These are phyloP conservation scores for Pleurotus pulmonarius DNA, from an alignment of 768 basidiomycete genomes.

Conservation along the genomic window DNA sequence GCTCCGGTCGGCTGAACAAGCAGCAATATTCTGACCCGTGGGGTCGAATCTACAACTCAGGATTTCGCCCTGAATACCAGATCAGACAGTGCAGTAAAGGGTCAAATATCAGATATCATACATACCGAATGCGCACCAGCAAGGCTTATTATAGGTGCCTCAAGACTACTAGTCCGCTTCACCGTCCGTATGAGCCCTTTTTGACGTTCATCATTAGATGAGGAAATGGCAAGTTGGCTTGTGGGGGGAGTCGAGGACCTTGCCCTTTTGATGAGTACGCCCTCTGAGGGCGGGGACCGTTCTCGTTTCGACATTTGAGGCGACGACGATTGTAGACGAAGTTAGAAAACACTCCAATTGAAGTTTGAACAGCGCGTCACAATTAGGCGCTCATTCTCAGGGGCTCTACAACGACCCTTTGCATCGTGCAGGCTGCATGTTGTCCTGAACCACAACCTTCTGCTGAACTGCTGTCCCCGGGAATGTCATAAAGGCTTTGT, in stretches of 20 bases:
- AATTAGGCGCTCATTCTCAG: too few relatives aligned
- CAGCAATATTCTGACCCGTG: slow-evolving; percentile 90
- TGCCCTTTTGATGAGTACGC: slow-evolving; percentile 63
- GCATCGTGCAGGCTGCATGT: too few relatives aligned
- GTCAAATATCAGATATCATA: slow-evolving; percentile 10
- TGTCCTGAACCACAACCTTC: too few relatives aligned
- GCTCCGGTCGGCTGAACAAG: slow-evolving; percentile 84
- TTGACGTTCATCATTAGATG: slow-evolving; percentile 64
- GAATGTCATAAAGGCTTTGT: too few relatives aligned
- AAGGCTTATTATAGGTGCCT: slow-evolving; percentile 92
- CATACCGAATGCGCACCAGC: slow-evolving; percentile 83
- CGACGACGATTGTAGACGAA: background rate
- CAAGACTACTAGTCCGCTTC: slow-evolving; percentile 88
- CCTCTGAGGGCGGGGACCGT: slow-evolving; percentile 51
- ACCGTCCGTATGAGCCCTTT: slow-evolving; percentile 82
- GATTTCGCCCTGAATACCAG: slow-evolving; percentile 60
- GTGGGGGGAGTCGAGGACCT: slow-evolving; percentile 43
- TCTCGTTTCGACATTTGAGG: slow-evolving; percentile 69
- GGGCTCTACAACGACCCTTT: too few relatives aligned
- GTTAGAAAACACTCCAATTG: too few relatives aligned
- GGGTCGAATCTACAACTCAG: slow-evolving; percentile 92
- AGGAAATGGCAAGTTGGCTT: slow-evolving; percentile 76
- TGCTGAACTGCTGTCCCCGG: too few relatives aligned
- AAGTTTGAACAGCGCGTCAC: too few relatives aligned
- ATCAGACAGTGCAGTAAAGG: background rate